These are phyloP conservation scores for Phytophthora fragariaefolia DNA, from an alignment of 352 stramenopile species.

Conservation along the genomic window DNA sequence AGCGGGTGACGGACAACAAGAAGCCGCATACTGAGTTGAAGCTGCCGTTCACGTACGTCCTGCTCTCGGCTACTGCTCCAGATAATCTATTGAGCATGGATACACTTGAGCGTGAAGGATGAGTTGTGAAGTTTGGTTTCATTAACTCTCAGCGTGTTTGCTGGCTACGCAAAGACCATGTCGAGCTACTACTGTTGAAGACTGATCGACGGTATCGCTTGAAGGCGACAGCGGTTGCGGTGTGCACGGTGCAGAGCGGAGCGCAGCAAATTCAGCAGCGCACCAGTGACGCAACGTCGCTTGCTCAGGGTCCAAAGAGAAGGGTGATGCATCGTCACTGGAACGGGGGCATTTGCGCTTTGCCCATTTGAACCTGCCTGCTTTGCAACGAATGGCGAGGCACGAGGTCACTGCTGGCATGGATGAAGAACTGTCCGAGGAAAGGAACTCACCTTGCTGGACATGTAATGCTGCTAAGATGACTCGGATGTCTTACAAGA, in stretches of 20 bases:
- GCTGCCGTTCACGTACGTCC: conserved; percentile 5
- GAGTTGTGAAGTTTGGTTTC: background rate
- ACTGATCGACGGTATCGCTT: conserved; percentile 6
- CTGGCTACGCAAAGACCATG: conserved; percentile 1
- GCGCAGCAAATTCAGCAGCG: background rate
- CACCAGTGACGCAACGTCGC: background rate
- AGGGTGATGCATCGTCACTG: background rate
- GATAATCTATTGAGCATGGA: conserved; percentile 19
- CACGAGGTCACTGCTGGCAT: background rate
- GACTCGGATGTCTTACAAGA: conserved; percentile 24
- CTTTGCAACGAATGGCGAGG: conserved; percentile 9
- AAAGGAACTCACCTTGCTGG: background rate
- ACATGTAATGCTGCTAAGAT: background rate
- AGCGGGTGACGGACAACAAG: conserved; percentile 7
- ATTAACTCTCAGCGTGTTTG: background rate
- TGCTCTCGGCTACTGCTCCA: conserved; percentile 2
- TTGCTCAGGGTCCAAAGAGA: background rate
- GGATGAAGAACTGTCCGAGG: background rate
- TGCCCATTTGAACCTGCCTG: conserved; percentile 1
- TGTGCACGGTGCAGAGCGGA: background rate
- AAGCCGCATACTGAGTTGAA: conserved; percentile 2
- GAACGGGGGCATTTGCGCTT: conserved; percentile 12
- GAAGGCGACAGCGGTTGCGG: background rate
- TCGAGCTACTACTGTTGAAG: conserved; percentile 5
- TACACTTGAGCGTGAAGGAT: conserved; percentile 5